Base-by-base conservation (phyloP, 2,329 filamentous ascomycete species). In the Xylaria sp. region DNA sequence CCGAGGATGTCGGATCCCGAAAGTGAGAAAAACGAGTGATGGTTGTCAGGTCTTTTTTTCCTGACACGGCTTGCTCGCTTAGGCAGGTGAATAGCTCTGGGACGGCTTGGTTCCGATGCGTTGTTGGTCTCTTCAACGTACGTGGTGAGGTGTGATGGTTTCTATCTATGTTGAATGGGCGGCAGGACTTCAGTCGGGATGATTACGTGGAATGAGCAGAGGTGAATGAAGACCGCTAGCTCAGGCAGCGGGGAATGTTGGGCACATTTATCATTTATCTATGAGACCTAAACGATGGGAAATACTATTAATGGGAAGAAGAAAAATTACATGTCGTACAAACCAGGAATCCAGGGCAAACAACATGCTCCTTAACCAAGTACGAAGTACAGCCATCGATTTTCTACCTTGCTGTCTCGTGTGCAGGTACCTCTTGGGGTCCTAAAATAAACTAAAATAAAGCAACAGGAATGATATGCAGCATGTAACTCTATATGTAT, bases 1-100 rank as follows among this genome's bases (percentile, higher is more conserved):
- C 65, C 62, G 59, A 69, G 66, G 6, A 72, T 72, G 70, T 72
- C 63, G 73, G 74, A 70, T 75, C 70, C 74, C 73, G 73, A 75
- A 69, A 66, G 15, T 52, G 20, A 45, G 12, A 23, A 56, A 30
- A 46, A 60, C 53, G 58, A 50, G 55, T 65, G 66, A 63, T 65
- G 65, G 62, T 28, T 45, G 48, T 64, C 65, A 69, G 65, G 72
- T 70, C 69, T 71, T 71, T 71, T 71, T 64, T 67, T 58, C 30
- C 13, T 34, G 59, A 43, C 36, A 50, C 57, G 50, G 48, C 59
- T 62, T 25, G 64, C 70, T 74, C 67, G 69, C 69, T 70, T 75
- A 74, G 68, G 73, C 68, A 73, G 70, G 68, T 71, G 59, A 68
- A 64, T 66, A 30, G 7, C 20, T 18, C 13, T 18, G 10, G 30